Base-by-base conservation (phyloP, 2,329 filamentous ascomycete species). In the Nannizziopsis barbatae region DNA sequence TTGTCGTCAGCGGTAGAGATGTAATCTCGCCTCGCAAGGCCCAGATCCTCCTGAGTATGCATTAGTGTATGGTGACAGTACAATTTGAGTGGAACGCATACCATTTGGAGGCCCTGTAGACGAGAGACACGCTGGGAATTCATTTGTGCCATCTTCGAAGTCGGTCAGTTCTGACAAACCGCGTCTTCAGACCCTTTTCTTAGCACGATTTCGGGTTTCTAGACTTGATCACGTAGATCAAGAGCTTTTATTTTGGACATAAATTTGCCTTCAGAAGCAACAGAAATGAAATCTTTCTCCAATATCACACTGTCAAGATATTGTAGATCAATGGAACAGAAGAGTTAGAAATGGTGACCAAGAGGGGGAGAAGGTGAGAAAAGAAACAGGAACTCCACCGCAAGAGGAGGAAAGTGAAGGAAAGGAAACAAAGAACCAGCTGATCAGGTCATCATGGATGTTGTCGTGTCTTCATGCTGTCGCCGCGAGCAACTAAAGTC, bases 1-100 rank as follows among this genome's bases (percentile, higher is more conserved):
- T 51, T 47, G 15, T 43, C 50, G 41, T 66, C 65, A 3, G 44
- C 48, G 5, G 65, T 66, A 7, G 64, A 65, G 27, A 69, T 60
- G 37, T 58, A 50, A 42, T 69, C 63, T 10, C 66, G 60, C 32
- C 64, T 60, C 7, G 56, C 58, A 8, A 58, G 60, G 2, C 66
- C 65, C n/a, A 70, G 50, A 52, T 69, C 66, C 5, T 56, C 60
- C 66, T 69, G 45, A 44, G 33, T 18, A 9, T 18, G 12, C 9
- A 33, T 22, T 44, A 11, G n/a, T 44, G 17, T 44, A 30, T 9
- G 27, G n/a, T 27, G 38, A 35, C 11, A 18, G 8, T 27, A 7
- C 7, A 3, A 27, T 27, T 27, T 7, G 22, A 27, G 36, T 5
- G 33, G 10, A 4, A 38, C 7, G 42, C 42, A 37, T 52, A 62